Evolutionary conservation across 2,329 filamentous ascomycete genomes (phyloP).

Genomic region (Trematosphaeria pertusa): DNA sequence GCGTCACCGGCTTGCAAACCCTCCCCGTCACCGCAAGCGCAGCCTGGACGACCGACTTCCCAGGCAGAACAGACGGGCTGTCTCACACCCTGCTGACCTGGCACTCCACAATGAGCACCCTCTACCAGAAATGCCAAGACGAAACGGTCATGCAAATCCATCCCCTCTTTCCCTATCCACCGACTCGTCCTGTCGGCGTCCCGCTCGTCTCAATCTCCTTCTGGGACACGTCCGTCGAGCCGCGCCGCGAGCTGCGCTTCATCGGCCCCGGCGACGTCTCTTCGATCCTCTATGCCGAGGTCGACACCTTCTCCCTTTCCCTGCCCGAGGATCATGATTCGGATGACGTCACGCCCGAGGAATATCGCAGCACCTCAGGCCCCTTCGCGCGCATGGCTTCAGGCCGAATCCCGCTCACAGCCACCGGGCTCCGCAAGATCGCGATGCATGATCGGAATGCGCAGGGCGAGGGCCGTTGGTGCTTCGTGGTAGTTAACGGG

Average conservation of each 20-base stretch:
- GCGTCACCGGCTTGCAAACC: constrained; percentile 13
- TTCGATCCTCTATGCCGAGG: constrained; percentile 26
- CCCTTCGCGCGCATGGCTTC: constrained; percentile 6
- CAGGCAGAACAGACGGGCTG: constrained; percentile 23
- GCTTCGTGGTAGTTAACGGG: constrained; percentile 7
- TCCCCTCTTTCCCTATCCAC: constrained; percentile 21
- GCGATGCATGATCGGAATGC: not conserved
- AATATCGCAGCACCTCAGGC: not conserved
- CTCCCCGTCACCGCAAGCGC: constrained; percentile 9
- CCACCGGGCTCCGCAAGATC: not conserved
- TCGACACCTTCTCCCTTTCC: constrained; percentile 31
- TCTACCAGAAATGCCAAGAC: constrained; percentile 15
- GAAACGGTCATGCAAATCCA: constrained; percentile 20
- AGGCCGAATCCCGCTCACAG: not conserved
- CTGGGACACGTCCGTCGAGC: constrained; percentile 24
- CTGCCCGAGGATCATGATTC: not conserved
- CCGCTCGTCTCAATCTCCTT: constrained; percentile 26
- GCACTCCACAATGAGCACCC: constrained; percentile 21
- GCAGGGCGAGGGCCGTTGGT: constrained; percentile 10
- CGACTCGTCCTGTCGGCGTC: constrained; percentile 17
- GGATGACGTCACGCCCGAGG: not conserved
- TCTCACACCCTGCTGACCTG: constrained; percentile 25
- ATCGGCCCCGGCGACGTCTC: constrained; percentile 25
- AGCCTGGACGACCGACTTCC: constrained; percentile 15
- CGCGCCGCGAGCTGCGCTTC: constrained; percentile 26